Evolutionary conservation across 2,329 filamentous ascomycete species (phyloP), one percentile per base, ranked within the genome.

Genomic region (Aspergillus ruber): DNA sequence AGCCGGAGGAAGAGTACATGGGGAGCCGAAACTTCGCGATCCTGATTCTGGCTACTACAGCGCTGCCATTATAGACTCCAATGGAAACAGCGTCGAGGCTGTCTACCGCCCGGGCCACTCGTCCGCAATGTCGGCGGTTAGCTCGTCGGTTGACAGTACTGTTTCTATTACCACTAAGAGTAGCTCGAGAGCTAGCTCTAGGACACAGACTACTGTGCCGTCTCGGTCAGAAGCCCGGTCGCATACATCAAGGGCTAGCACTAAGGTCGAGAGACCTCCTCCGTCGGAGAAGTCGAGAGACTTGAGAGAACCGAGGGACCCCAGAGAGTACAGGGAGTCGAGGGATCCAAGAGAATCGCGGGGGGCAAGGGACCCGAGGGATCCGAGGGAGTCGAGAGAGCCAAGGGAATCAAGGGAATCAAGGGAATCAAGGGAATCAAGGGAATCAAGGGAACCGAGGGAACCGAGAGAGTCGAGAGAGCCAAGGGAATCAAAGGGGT

Each of bases 31-130:
- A 57, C 59, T 71, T 61, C 73, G 80, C 48, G 76, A 78, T 61
- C 68, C 72, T 15, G 71, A 77, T 3, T 72, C 73, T 60, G 70
- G 79, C 68, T 73, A 81, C 72, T 76, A 83, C 69, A 83, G 81
- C 52, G 80, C 81, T 42, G 79, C 80, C 6, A 72, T 89, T 36
- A 78, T 82, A 50, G 89, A 95, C 67, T 78, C 88, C 46, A 88
- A 95, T 70, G 87, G 87, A 44, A 94, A 95, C 71, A 86, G 80
- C 57, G 83, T 95, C 63, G 87, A 93, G 62, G 85, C 88, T 25
- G 81, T 90, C 43, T 86, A 82, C 64, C 74, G 75, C 7, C 62
- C 67, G 5, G 59, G 57, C 43, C 44, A 25, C 41, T 56, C 63
- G 0, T 58, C 59, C 13, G 50, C 56, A 23, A 58, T 54, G 42